Conservation (phyloP, 495 filamentous ascomycete genomes). For the Polyplosphaeria fusca region DNA sequence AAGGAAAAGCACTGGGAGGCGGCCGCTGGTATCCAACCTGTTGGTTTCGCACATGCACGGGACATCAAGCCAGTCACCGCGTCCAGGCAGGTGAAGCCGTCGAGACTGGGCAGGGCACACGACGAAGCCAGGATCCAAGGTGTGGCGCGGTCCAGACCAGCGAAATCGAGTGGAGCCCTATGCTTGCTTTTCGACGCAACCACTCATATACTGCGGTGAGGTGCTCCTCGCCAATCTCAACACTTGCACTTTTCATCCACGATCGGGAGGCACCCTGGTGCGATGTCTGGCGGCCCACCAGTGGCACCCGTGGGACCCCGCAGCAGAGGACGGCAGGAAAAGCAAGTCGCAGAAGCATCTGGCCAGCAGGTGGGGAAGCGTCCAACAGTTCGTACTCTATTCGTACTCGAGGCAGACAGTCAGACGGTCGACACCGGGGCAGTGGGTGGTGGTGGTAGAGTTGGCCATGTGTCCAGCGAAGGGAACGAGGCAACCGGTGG, state of each 20-base stretch:
- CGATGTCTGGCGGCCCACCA: background rate
- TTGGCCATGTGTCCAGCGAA: background rate
- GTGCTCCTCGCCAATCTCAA: background rate
- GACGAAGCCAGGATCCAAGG: background rate
- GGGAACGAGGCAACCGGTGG: background rate
- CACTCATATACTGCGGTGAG: background rate
- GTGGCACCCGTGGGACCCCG: too few species aligned
- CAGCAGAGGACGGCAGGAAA: background rate
- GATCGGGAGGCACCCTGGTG: background rate
- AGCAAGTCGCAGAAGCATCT: background rate
- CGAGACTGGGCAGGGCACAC: background rate
- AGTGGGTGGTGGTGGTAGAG: background rate
- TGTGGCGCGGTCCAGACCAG: background rate
- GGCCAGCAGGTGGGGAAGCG: background rate
- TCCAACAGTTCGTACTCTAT: background rate
- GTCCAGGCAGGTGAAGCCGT: background rate
- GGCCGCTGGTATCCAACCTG: background rate
- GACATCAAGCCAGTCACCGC: background rate
- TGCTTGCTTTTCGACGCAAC: background rate
- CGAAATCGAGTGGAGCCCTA: too few species aligned
- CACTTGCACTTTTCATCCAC: background rate
- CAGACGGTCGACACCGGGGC: background rate
- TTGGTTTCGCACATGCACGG: background rate
- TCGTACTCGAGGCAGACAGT: too few species aligned
- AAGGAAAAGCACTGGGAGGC: background rate